Evolutionary conservation across 2,329 filamentous ascomycete species (phyloP).

Genomic region (Xylariaceae sp.): DNA sequence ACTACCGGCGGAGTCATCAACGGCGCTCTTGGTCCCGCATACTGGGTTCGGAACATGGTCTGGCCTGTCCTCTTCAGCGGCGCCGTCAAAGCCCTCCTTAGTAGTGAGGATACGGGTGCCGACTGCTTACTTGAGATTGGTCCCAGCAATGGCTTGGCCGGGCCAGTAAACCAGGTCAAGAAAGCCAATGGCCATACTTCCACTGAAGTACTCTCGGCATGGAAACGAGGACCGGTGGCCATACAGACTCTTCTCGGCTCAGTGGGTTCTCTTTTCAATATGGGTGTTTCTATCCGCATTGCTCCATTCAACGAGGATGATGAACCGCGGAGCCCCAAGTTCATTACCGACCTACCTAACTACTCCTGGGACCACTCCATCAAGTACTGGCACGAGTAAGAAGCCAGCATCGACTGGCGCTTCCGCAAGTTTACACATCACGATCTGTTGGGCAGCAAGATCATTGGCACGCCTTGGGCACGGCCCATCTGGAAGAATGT

Average conservation of each 20-base stretch:
- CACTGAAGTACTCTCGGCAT: not conserved
- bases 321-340: not conserved
- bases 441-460: not conserved
- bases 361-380: not conserved
- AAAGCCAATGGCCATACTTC: not conserved
- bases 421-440: not conserved
- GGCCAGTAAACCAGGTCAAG: not conserved
- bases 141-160: not conserved
- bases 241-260: not conserved
- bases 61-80: constrained; percentile 21
- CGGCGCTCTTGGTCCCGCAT: constrained; percentile 5
- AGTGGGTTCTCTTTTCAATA: not conserved
- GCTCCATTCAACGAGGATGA: not conserved
- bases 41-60: constrained; percentile 28
- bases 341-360: not conserved
- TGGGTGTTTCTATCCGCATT: not conserved
- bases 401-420: not conserved
- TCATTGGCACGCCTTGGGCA: not conserved
- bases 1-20: not conserved
- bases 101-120: not conserved
- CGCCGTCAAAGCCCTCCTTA: not conserved
- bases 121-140: not conserved
- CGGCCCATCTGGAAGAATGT: not conserved
- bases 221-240: not conserved
- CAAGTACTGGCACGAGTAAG: not conserved